Percentiles rank a stretch among this genome's conserved stretches.
These are phyloP conservation scores for Entamoeba dispar DNA, from an alignment of 208 protist genomes.

Conservation along the genomic window DNA sequence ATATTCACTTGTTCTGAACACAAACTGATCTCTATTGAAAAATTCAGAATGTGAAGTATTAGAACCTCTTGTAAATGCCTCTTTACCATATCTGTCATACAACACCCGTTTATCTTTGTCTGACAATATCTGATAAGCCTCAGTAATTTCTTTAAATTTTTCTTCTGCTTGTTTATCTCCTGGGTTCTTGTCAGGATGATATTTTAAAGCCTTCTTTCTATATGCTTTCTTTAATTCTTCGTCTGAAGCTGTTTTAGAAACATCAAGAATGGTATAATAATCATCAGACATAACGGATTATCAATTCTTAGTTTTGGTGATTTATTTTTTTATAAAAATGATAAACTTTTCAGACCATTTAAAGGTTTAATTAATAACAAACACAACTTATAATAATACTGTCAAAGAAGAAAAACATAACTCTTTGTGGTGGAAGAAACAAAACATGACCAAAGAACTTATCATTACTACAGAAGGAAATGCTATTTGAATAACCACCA, in stretches of 20 bases:
- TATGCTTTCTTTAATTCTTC: not conserved
- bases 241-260: not conserved
- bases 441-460: too few species aligned
- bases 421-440: too few species aligned
- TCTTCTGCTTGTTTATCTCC: not conserved
- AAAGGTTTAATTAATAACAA: too few species aligned
- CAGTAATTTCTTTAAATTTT: not conserved
- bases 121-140: not conserved
- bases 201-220: not conserved
- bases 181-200: not conserved
- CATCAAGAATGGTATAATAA: not conserved
- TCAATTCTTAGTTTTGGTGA: too few species aligned
- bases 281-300: not conserved
- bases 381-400: too few species aligned
- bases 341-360: too few species aligned
- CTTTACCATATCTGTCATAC: slow-evolving; percentile 3
- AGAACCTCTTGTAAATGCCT: not conserved
- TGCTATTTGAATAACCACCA: too few species aligned
- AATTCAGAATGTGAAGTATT: not conserved
- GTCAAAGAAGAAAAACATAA: too few species aligned
- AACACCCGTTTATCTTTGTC: not conserved
- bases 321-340: too few species aligned
- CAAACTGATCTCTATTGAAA: not conserved
- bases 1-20: not conserved
- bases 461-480: too few species aligned